phyloP scores from a whole-genome alignment of 148 eudicot genomes.

The Simmondsia chinensis region DNA sequence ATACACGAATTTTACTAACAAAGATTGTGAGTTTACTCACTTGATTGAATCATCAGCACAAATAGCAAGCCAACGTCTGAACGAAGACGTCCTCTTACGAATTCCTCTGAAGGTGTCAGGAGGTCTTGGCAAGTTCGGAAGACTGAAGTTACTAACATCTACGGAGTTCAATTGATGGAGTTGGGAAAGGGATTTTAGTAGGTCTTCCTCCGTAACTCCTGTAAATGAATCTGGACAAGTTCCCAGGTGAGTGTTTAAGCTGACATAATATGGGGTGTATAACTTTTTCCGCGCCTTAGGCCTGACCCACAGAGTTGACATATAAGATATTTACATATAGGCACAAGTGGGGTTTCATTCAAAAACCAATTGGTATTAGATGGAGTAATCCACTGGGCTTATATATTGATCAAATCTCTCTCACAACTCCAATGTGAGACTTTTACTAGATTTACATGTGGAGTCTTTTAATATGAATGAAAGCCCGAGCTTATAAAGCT shows the following conservation, averaged over 20 bases:
- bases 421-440: too few species aligned
- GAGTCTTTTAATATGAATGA: too few species aligned
- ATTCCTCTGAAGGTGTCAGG: conserved; percentile 83
- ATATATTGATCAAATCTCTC: too few species aligned
- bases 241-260: background rate
- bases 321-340: too few species aligned
- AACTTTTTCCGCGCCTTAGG: too few species aligned
- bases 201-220: conserved; percentile 44
- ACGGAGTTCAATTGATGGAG: conserved; percentile 31
- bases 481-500: too few species aligned
- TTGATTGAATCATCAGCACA: conserved; percentile 66
- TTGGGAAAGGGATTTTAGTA: conserved; percentile 47
- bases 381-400: too few species aligned
- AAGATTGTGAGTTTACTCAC: conserved; percentile 26
- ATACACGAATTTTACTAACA: too few species aligned
- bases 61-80: conserved; percentile 89
- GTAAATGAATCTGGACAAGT: conserved; percentile 51
- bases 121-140: conserved; percentile 59
- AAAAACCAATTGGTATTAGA: too few species aligned
- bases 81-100: conserved; percentile 55
- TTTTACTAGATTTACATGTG: too few species aligned
- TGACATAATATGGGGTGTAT: background rate
- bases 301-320: too few species aligned
- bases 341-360: too few species aligned
- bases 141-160: conserved; percentile 35